Percentiles rank a stretch among this genome's conserved stretches.
phyloP scores from a whole-genome alignment of 1,284 basidiomycete genomes.

The Apiotrichum gracile region DNA sequence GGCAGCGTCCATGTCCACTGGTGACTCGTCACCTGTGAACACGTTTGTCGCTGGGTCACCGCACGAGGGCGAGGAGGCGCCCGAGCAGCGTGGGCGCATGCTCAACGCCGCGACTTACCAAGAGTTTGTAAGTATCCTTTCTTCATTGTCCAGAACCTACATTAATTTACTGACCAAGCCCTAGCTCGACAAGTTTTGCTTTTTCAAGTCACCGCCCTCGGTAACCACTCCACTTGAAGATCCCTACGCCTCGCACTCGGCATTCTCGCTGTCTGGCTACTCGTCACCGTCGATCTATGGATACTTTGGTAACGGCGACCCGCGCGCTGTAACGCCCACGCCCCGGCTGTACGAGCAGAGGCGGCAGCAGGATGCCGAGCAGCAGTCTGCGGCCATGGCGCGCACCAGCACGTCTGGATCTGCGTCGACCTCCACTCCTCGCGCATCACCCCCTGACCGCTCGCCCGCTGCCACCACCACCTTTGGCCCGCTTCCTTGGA shows the following conservation, averaged over 20 bases:
- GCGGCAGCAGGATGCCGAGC: not conserved
- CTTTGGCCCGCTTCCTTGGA: not conserved
- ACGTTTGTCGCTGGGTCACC: conserved; percentile 25
- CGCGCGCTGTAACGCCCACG: not conserved
- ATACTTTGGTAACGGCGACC: conserved; percentile 8
- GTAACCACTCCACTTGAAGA: conserved; percentile 3
- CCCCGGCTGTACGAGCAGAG: not conserved
- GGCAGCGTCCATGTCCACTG: conserved; percentile 31
- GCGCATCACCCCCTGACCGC: not conserved
- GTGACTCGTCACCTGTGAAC: conserved; percentile 37
- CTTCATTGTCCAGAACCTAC: not conserved
- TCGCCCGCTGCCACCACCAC: not conserved
- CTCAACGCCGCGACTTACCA: conserved; percentile 27
- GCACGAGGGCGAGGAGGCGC: conserved; percentile 16
- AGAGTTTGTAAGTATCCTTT: conserved; percentile 37
- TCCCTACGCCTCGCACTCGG: not conserved
- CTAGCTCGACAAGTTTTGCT: conserved; percentile 46
- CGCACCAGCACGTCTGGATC: not conserved
- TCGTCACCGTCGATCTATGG: conserved; percentile 22
- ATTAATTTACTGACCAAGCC: not conserved
- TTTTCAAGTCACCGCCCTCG: conserved; percentile 42
- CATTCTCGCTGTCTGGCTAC: conserved; percentile 13
- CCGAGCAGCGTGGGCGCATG: conserved; percentile 24
- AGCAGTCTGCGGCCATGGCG: not conserved
- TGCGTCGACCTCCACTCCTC: conserved; percentile 3